Base-by-base conservation (phyloP, 2,329 filamentous ascomycete genomes). In the Sclerotinia glacialis region DNA sequence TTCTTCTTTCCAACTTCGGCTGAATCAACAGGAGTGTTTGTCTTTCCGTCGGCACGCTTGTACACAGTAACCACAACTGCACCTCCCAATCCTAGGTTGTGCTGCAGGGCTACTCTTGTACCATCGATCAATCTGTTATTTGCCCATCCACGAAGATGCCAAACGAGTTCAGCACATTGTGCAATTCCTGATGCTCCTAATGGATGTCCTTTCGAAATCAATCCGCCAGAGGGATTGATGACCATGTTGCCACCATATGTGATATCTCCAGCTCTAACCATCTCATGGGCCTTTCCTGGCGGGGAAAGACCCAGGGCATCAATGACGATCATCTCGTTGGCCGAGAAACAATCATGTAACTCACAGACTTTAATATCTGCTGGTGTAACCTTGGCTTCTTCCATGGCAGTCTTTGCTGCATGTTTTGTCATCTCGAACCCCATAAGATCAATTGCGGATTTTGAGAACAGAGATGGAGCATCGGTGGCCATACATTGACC, bases 161-260 rank as follows among this genome's bases (percentile, higher is more conserved):
- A 98, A 37, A 96, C 91, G 16, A 98, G 82, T 80, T 98, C 94
- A 6, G 94, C 92, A 76, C 93, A 97, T 80, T 98, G 94, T 16
- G 94, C 95, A 63, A 98, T 84, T n/a, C 95, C 94, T 0, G 92
- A 96, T 0, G 94, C 94, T 44, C 94, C 94, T 5, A 98, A 87
- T 0, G 95, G 94, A 78, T 98, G 94, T 50, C 94, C 95, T 82
- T 98, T 98, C 70, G 91, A 95, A 75, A 98, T 98, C 66, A 98
- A 85, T 1, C 95, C 95, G 53, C 94, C 95, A 0, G 92, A 96
- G 1, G 94, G 94, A 79, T 98, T 98, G 78, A 98, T 86, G 69
- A 98, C 85, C 77, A 91, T 82, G 71, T 83, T 87, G 23, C 74
- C 72, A 65, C 93, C 93, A 77, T 97, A 97, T 1, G 94, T 98